These are phyloP conservation scores for Betula pendula DNA, from an alignment of 306 rosid genomes.

Conservation along the genomic window DNA sequence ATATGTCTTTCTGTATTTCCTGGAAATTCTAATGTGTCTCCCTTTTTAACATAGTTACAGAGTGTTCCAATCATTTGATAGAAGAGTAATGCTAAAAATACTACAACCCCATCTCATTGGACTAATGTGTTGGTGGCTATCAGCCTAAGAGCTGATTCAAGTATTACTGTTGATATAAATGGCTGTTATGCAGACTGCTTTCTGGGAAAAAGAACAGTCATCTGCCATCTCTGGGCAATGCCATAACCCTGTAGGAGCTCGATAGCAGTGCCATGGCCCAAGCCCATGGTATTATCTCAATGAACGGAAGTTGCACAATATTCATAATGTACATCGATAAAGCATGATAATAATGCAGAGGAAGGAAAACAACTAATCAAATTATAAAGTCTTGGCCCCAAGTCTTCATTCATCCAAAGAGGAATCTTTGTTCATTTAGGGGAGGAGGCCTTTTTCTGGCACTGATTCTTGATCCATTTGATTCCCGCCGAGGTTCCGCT, in stretches of 20 bases:
- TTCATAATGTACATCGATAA: neutral
- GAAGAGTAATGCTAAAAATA: too few relatives aligned
- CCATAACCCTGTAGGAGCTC: too few relatives aligned
- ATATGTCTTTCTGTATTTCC: neutral
- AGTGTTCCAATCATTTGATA: neutral
- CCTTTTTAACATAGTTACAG: too few relatives aligned
- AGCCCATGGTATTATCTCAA: neutral
- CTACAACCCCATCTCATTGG: too few relatives aligned
- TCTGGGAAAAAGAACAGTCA: neutral
- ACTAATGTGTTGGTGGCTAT: too few relatives aligned
- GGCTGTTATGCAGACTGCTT: neutral
- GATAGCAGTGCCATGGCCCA: too few relatives aligned
- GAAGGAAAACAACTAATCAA: neutral
- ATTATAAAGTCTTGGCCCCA: neutral
- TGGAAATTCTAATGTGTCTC: neutral
- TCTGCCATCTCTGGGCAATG: too few relatives aligned
- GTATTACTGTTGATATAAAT: too few relatives aligned
- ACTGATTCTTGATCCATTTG: slow-evolving; percentile 75
- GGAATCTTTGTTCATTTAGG: slow-evolving; percentile 39
- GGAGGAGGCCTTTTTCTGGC: slow-evolving; percentile 44
- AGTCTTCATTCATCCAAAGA: neutral
- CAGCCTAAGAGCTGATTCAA: too few relatives aligned
- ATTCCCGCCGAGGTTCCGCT: slow-evolving; percentile 64
- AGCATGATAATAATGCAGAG: neutral
- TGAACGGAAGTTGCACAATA: neutral